These are phyloP conservation scores for Pseudoneurospora amorphoporcata DNA, from an alignment of 495 filamentous ascomycete genomes.

Conservation along the genomic window DNA sequence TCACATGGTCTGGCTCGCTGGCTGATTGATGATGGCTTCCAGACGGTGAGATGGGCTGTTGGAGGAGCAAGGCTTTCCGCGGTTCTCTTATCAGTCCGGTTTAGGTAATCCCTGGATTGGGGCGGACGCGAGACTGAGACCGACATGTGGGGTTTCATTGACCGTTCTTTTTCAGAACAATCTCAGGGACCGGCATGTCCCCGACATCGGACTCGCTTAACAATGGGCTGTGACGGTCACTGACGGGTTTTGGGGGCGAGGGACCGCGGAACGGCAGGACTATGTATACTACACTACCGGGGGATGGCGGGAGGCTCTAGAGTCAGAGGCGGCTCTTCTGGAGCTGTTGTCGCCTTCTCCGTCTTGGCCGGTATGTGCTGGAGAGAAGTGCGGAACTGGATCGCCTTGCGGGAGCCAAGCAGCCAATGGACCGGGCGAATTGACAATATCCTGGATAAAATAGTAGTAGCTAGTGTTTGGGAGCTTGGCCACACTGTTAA, in stretches of 20 bases:
- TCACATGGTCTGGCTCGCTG: neutral
- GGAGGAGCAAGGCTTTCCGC: neutral
- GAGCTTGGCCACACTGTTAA: neutral
- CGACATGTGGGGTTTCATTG: conserved; percentile 1
- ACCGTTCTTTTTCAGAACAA: conserved; percentile 7
- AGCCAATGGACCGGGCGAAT: neutral
- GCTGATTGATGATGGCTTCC: neutral
- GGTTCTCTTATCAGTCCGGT: conserved; percentile 21
- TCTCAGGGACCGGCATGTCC: conserved; percentile 5
- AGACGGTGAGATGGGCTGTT: neutral
- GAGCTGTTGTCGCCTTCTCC: neutral
- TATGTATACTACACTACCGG: neutral
- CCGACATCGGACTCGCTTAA: conserved; percentile 15
- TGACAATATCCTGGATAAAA: neutral
- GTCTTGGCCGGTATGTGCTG: neutral
- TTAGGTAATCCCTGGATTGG: conserved; percentile 18
- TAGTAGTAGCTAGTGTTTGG: neutral
- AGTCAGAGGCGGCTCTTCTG: neutral
- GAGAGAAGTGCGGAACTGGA: neutral
- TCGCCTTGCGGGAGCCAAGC: neutral
- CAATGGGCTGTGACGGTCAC: neutral
- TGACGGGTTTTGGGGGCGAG: neutral
- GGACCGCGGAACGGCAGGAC: neutral
- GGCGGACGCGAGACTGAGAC: conserved; percentile 1
- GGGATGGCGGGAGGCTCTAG: neutral